Evolutionary conservation across 352 stramenopile genomes (phyloP), one percentile per base, ranked within the genome.

Genomic region (Phytophthora agathidicida): DNA sequence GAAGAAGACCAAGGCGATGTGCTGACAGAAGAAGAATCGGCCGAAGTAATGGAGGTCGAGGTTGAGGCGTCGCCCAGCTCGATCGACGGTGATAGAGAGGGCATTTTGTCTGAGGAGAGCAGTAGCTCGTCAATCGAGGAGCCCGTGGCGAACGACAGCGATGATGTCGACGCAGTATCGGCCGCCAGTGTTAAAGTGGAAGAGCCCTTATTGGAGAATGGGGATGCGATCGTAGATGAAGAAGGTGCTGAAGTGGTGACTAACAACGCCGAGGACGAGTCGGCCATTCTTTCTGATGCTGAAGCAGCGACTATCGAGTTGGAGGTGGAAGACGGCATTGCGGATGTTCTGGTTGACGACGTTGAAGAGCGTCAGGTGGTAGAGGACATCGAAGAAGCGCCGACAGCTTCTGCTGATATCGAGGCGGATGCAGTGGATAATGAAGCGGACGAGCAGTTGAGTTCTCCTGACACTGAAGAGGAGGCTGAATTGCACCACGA

Each of bases 401-500:
- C 22, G 10, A 13, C 14, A 5, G 19, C 13, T 41, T 7, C 32
- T 45, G 22, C 23, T 23, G 57, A 47, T 13, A 23, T 46, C 27
- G 42, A 48, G 7, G 14, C 20, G 9, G 16, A 11, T 45, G 36
- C 5, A 24, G 47, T 28, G 8, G 31, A 55, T 20, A 31, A 10
- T 22, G 30, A 37, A 32, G 22, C 24, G 14, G 38, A 60, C 3
- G 16, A 23, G 6, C 17, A 46, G 19, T 33, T 30, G 16, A 35
- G 10, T 59, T 31, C 13, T 39, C 27, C n/a, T 33, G 39, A 65
- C 17, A 22, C 8, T 33, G 31, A 41, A 28, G n/a, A 64, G 37
- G 50, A 43, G 3, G 19, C 23, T 43, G 30, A 47, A 20, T 30
- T 24, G 17, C 31, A 20, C 16, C 37, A 51, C 11, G 27, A 28